Conservation (phyloP, 129 eudicot genomes). For the Solidago caesia region DNA sequence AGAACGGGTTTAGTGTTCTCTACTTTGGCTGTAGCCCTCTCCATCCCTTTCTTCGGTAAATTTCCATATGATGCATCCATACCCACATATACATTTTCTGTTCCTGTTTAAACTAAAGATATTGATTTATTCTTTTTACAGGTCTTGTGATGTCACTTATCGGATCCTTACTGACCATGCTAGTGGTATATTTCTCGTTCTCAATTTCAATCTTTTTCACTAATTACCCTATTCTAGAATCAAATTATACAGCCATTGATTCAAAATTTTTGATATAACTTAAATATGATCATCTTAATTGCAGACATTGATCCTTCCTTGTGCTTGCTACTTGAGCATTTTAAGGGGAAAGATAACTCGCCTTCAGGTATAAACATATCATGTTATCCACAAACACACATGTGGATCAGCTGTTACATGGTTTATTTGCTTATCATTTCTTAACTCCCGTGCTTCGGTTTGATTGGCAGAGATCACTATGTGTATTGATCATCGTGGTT, state of each 20-base stretch:
- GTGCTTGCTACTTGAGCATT: slow-evolving; percentile 79
- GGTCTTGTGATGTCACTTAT: slow-evolving; percentile 92
- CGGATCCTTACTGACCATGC: slow-evolving; percentile 94
- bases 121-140: slow-evolving; percentile 25
- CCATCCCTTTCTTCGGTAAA: slow-evolving; percentile 83
- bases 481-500: slow-evolving; percentile 48
- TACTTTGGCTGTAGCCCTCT: slow-evolving; percentile 68
- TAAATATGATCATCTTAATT: slow-evolving; percentile 11
- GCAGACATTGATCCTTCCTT: slow-evolving; percentile 91
- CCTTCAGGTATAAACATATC: slow-evolving; percentile 52
- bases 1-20: slow-evolving; percentile 80
- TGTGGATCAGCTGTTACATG: neutral
- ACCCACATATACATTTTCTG: neutral
- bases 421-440: neutral
- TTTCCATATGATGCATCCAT: slow-evolving; percentile 4
- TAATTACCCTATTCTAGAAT: neutral
- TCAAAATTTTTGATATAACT: neutral
- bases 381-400: neutral
- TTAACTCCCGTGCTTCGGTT: slow-evolving; percentile 9
- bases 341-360: slow-evolving; percentile 49
- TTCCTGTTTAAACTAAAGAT: slow-evolving; percentile 16
- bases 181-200: slow-evolving; percentile 55
- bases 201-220: slow-evolving; percentile 6
- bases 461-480: slow-evolving; percentile 43
- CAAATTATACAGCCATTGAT: neutral